These are phyloP conservation scores for Parachlorella kessleri DNA, from an alignment of 139 green algal species.

Conservation along the genomic window DNA sequence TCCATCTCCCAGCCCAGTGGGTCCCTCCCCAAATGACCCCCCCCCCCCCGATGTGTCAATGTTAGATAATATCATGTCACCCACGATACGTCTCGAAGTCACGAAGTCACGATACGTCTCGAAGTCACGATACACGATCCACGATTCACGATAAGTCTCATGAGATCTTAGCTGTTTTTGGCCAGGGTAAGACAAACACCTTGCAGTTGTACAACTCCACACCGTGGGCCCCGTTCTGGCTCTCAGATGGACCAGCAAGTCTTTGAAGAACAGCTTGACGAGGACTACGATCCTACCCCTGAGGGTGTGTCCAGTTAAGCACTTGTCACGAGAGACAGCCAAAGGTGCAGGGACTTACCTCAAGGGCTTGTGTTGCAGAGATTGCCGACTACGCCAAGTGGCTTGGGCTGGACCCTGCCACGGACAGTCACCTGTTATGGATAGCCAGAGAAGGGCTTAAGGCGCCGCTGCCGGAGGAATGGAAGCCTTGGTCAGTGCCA, in stretches of 20 bases:
- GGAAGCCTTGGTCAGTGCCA: neutral
- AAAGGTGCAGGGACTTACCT: neutral
- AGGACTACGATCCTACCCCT: neutral
- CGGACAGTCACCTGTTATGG: neutral
- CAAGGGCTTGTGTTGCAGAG: neutral
- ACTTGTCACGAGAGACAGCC: neutral
- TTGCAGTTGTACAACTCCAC: neutral
- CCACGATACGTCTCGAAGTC: neutral
- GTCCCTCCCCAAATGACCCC: neutral
- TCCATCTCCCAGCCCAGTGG: neutral
- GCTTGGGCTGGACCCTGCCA: neutral
- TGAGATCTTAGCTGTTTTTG: neutral
- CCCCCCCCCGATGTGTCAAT: neutral
- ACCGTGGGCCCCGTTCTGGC: too few relatives aligned
- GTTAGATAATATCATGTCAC: neutral
- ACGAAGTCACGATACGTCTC: neutral
- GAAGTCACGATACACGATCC: neutral
- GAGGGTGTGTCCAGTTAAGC: neutral
- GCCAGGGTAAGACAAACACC: neutral
- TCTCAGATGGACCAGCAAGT: too few relatives aligned
- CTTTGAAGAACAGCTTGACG: neutral
- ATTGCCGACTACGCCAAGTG: neutral
- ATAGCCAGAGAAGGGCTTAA: neutral
- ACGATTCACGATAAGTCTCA: neutral
- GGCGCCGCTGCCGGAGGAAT: neutral